phyloP scores from a whole-genome alignment of 2,329 filamentous ascomycete genomes.

The Hirsutella rhossiliensis region DNA sequence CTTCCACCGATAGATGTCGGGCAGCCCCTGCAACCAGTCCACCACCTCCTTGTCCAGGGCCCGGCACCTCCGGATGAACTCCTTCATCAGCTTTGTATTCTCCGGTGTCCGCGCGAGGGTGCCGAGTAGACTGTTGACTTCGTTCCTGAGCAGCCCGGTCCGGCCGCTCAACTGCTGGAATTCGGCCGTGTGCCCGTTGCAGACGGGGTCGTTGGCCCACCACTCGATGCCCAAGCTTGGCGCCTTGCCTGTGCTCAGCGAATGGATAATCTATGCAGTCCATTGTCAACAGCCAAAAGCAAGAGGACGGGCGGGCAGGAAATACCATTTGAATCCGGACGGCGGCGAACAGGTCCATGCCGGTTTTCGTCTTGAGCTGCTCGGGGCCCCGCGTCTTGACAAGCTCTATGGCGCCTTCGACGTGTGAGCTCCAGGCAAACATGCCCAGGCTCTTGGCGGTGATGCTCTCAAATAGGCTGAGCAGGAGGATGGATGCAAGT shows the following conservation, averaged over 20 bases:
- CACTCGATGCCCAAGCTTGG: slow-evolving; percentile 42
- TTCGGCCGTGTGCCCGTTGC: slow-evolving; percentile 30
- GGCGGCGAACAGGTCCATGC: slow-evolving; percentile 41
- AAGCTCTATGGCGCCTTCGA: slow-evolving; percentile 48
- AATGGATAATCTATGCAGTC: slow-evolving; percentile 36
- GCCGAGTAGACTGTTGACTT: slow-evolving; percentile 37
- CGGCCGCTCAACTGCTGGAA: slow-evolving; percentile 39
- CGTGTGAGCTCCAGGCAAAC: slow-evolving; percentile 48
- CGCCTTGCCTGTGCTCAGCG: slow-evolving; percentile 36
- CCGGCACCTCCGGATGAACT: slow-evolving; percentile 38
- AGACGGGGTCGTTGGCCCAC: slow-evolving; percentile 41
- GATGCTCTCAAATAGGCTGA: slow-evolving; percentile 49
- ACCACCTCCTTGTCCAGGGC: slow-evolving; percentile 37
- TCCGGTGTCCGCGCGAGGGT: slow-evolving; percentile 31
- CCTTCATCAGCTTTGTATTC: slow-evolving; percentile 35
- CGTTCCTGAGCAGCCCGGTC: slow-evolving; percentile 39
- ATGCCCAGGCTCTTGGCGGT: slow-evolving; percentile 40
- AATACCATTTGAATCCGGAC: slow-evolving; percentile 46
- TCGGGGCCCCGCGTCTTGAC: slow-evolving; percentile 43
- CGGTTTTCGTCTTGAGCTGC: slow-evolving; percentile 38
- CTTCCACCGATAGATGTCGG: slow-evolving; percentile 33
- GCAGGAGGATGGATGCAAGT: slow-evolving; percentile 43
- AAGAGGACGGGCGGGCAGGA: not conserved
- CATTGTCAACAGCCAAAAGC: not conserved
- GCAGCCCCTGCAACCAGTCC: slow-evolving; percentile 35